phyloP scores from a whole-genome alignment of 2,329 filamentous ascomycete species.

The Calonectria hongkongensis region DNA sequence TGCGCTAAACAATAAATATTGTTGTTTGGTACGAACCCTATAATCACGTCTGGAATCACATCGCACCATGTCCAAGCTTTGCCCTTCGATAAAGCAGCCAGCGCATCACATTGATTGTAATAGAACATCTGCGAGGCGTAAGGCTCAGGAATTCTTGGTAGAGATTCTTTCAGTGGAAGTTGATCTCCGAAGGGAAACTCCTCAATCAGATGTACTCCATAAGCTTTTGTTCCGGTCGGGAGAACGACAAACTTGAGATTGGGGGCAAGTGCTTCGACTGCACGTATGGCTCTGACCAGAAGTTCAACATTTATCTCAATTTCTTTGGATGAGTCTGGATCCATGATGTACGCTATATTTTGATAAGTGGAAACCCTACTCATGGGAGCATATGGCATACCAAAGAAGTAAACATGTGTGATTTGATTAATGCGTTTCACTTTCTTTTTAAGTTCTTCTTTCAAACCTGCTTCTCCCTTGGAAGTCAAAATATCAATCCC shows the following conservation, averaged over 20 bases:
- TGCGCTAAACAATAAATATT: slow-evolving; percentile 66
- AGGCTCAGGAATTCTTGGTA: slow-evolving; percentile 64
- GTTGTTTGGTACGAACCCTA: slow-evolving; percentile 65
- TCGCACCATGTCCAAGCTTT: slow-evolving; percentile 67
- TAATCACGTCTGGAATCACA: slow-evolving; percentile 65
- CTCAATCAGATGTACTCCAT: slow-evolving; percentile 57
- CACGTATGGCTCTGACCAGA: slow-evolving; percentile 61
- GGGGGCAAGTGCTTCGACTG: slow-evolving; percentile 60
- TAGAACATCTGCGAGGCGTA: slow-evolving; percentile 67
- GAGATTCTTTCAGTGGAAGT: slow-evolving; percentile 62
- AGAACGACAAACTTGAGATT: slow-evolving; percentile 63
- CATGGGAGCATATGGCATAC: slow-evolving; percentile 45
- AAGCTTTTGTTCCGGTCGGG: slow-evolving; percentile 65
- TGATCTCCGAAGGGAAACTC: slow-evolving; percentile 55
- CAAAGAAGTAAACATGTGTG: slow-evolving; percentile 66
- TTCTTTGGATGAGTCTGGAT: slow-evolving; percentile 58
- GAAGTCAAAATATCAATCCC: slow-evolving; percentile 60
- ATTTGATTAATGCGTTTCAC: slow-evolving; percentile 61
- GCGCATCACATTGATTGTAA: slow-evolving; percentile 65
- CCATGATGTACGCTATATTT: slow-evolving; percentile 59
- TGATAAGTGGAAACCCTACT: neutral
- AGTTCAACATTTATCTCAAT: slow-evolving; percentile 61
- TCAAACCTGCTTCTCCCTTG: slow-evolving; percentile 55
- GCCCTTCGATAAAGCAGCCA: slow-evolving; percentile 58
- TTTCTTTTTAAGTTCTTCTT: slow-evolving; percentile 57